Base-by-base conservation (phyloP, 2,329 filamentous ascomycete genomes). In the Pseudogymnoascus sp. region DNA sequence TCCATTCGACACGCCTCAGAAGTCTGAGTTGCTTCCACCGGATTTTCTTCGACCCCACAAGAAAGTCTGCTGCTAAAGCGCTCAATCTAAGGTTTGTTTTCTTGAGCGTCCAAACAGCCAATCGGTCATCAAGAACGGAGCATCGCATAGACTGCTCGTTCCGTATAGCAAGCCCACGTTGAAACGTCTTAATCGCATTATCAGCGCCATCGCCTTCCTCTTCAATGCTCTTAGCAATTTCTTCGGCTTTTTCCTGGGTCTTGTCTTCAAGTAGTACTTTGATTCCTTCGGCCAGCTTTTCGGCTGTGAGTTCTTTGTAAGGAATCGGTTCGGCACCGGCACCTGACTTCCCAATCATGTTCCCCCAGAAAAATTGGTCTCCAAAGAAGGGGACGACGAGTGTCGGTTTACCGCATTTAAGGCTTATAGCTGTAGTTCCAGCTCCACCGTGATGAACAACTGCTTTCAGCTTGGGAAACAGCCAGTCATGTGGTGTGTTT, bases 351-450 rank as follows among this genome's bases (percentile, higher is more conserved):
- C 79, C 79, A 0, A 91, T 79, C 83, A 89, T 89, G 15, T 79
- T 78, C 1, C 88, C 88, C 88, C 89, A 92, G 70, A 92, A 92
- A 58, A 87, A 82, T 60, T 91, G 88, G 69, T 90, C 88, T 1
- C 87, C 87, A 65, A 90, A 90, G 74, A 90, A 90, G 0, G 87
- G 87, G 2, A 90, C 85, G 27, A 90, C 81, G 81, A 89, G 87
- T 4, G 85, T 89, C 0, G 87, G 88, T 67, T 80, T 82, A 1
- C 80, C 87, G 64, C 82, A 87, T 70, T 87, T 88, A 36, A 90
- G 77, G 1, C 86, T 86, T 52, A 87, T 87, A 2, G 87, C 87
- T 0, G 87, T 88, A 0, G 87, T 90, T 1, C 87, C 87, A 0
- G 88, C 88, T 9, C 87, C 87, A 21, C 87, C 87, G 64, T 90